Evolutionary conservation across 2,329 filamentous ascomycete species (phyloP).

Genomic region (Acrodontium crateriforme): DNA sequence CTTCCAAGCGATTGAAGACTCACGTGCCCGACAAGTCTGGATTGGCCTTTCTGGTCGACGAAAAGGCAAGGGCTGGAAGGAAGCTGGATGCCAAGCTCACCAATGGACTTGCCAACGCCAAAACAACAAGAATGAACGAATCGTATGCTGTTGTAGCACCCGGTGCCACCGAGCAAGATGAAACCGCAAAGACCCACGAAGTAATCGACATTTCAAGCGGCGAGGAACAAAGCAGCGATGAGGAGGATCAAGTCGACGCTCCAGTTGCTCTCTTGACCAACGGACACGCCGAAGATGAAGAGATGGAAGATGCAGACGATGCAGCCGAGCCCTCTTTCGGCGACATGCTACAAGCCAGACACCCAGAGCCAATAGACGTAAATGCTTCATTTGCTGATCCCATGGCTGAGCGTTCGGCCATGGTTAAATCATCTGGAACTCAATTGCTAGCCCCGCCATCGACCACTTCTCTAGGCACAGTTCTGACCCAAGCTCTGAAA

Average conservation of each 20-base stretch:
- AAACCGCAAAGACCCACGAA: slow-evolving; percentile 26
- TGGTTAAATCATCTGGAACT: slow-evolving; percentile 28
- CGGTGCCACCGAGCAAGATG: slow-evolving; percentile 22
- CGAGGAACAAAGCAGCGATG: slow-evolving; percentile 23
- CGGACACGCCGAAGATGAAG: slow-evolving; percentile 8
- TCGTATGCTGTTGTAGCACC: slow-evolving; percentile 39
- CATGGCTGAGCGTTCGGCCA: slow-evolving; percentile 31
- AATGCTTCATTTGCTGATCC: slow-evolving; percentile 37
- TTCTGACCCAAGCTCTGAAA: slow-evolving; percentile 83
- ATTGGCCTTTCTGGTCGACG: slow-evolving; percentile 23
- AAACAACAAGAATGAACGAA: slow-evolving; percentile 43
- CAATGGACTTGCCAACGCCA: slow-evolving; percentile 38
- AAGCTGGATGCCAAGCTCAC: slow-evolving; percentile 33
- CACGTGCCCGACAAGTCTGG: slow-evolving; percentile 17
- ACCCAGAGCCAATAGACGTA: slow-evolving; percentile 64
- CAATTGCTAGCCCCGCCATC: slow-evolving; percentile 47
- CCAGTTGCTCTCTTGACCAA: slow-evolving; percentile 4
- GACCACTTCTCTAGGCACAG: slow-evolving; percentile 72
- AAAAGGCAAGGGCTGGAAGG: slow-evolving; percentile 20
- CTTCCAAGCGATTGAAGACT: slow-evolving; percentile 21
- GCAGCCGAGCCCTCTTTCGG: slow-evolving; percentile 59
- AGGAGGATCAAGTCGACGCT: slow-evolving; percentile 5
- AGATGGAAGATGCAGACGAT: slow-evolving; percentile 13
- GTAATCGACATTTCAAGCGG: slow-evolving; percentile 36
- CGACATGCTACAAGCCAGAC: slow-evolving; percentile 60